Evolutionary conservation across 352 stramenopile species (phyloP).

Genomic region (Globisporangium megalacanthum): DNA sequence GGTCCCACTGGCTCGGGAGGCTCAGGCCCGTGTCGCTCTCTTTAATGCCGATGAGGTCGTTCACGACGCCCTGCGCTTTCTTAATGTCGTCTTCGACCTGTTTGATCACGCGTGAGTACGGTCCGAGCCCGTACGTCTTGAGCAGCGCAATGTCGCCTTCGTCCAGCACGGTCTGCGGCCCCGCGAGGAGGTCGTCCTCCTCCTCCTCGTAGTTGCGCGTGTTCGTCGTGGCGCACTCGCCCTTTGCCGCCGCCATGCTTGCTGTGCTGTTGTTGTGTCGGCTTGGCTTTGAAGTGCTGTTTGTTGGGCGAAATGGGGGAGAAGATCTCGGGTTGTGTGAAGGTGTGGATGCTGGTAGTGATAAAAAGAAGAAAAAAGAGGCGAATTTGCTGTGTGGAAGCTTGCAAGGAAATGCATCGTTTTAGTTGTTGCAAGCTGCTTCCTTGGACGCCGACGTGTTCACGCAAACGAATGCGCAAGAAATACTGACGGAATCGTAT

Average conservation of each 20-base stretch:
- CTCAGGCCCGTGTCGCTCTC: slow-evolving; percentile 99
- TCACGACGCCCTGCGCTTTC: slow-evolving; percentile 92
- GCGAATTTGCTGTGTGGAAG: too few species aligned
- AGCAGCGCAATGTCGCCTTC: slow-evolving; percentile 98
- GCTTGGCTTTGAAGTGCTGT: not conserved
- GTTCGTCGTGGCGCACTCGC: slow-evolving; percentile 96
- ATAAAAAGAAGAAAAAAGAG: too few species aligned
- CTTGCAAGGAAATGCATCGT: too few species aligned
- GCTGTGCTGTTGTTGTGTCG: not conserved
- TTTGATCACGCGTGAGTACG: slow-evolving; percentile 97
- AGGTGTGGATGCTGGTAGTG: too few species aligned
- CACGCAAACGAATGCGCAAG: not conserved
- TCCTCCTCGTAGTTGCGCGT: slow-evolving; percentile 94
- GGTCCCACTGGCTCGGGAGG: slow-evolving; percentile 98
- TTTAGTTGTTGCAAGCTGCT: too few species aligned
- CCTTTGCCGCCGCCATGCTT: slow-evolving; percentile 21
- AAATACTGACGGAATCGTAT: not conserved
- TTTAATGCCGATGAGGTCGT: slow-evolving; percentile 95
- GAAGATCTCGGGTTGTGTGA: not conserved
- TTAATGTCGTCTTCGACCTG: slow-evolving; percentile 99
- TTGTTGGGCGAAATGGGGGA: not conserved
- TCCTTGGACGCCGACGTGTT: not conserved
- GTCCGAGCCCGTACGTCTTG: slow-evolving; percentile 98
- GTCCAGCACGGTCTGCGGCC: slow-evolving; percentile 77
- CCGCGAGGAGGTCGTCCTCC: slow-evolving; percentile 78